Evolutionary conservation across 2,329 filamentous ascomycete genomes (phyloP).

Genomic region (Colletotrichum endophyticum): DNA sequence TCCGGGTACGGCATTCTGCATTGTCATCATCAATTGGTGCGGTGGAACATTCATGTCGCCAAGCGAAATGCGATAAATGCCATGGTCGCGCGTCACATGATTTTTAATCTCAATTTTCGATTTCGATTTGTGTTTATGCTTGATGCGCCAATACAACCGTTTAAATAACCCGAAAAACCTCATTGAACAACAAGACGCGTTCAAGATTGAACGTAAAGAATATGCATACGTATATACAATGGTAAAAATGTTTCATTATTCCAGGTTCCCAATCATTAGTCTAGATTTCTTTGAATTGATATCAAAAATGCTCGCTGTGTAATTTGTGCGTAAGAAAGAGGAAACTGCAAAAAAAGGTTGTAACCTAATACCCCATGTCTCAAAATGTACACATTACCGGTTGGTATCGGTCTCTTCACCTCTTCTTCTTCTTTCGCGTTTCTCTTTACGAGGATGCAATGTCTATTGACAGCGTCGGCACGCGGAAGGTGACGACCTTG

Average conservation of each 20-base stretch:
- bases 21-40: background rate
- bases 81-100: background rate
- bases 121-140: background rate
- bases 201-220: background rate
- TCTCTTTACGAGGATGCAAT: constrained; percentile 2
- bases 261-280: constrained; percentile 14
- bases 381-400: constrained; percentile 12
- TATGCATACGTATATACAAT: background rate
- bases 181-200: background rate
- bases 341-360: background rate
- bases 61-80: background rate
- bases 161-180: background rate
- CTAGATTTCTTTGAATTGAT: constrained; percentile 6
- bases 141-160: background rate
- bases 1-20: background rate
- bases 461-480: constrained; percentile 41
- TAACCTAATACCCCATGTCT: background rate
- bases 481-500: constrained; percentile 53
- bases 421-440: background rate
- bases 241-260: constrained; percentile 9
- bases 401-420: background rate
- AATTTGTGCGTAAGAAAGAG: background rate
- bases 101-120: background rate
- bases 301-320: constrained; percentile 19
- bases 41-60: background rate